Evolutionary conservation across 2,329 filamentous ascomycete genomes (phyloP), one percentile per base, ranked within the genome.

Genomic region (Monilinia polystroma): DNA sequence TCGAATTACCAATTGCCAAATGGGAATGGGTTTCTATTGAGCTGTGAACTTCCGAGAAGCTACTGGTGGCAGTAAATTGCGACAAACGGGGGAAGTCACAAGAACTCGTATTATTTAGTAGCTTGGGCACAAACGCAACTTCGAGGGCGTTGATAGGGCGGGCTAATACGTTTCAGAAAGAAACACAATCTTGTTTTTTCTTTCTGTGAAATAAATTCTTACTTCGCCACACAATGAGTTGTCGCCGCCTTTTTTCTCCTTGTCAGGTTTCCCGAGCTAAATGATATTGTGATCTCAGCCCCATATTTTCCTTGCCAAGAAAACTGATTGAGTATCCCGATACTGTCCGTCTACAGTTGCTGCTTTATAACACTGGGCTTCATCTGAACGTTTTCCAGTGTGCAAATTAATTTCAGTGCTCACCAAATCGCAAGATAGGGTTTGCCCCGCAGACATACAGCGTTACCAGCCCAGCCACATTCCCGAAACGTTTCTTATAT

Each of bases 211-310:
- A 26, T 51, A 4, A 51, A 8, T 20, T 23, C 35, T 35, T 67
- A 20, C 66, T 35, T 64, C 60, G 59, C 59, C 60, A 64, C 59
- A 43, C 55, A 60, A n/a, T 18, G 62, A 41, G 56, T 62, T 8
- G 47, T 47, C 64, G 47, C 26, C 32, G 43, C 41, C 38, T 26
- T 11, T 32, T 43, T 52, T 8, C 56, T 53, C 35, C 38, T 26
- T 14, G 55, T 35, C 12, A 60, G n/a, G 20, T n/a, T 20, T 43
- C 18, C 18, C 43, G 43, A 56, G 62, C 38, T 23, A 23, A 63
- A 16, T 32, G 35, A 60, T 35, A 6, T 58, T 26, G 35, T 43
- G 45, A 59, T 43, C n/a, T n/a, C n/a, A n/a, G 35, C 56, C 20
- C 18, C 23, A 47, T 47, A n/a, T 26, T 23, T 41, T 14, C 35